A percentile compares a stretch with the other conserved stretches of the same genome.
Conservation (phyloP, 148 eudicot genomes). For the Cornus suecica region DNA sequence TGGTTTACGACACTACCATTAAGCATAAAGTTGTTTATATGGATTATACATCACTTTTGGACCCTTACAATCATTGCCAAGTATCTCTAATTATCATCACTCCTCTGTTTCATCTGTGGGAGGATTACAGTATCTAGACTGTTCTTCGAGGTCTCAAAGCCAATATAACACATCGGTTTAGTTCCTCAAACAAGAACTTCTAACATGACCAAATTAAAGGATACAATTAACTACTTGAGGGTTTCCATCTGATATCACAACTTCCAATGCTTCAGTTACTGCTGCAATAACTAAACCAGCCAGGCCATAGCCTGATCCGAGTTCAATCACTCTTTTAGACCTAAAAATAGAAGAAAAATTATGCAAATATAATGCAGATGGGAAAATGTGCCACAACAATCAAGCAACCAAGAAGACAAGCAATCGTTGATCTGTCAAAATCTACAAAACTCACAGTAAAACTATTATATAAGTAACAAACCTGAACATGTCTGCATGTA, state of each 20-base stretch:
- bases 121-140: neutral
- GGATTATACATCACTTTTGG: neutral
- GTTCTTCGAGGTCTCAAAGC: neutral
- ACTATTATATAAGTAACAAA: slow-evolving; percentile 10
- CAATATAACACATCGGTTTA: neutral
- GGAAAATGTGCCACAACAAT: neutral
- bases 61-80: neutral
- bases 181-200: neutral
- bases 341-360: slow-evolving; percentile 25
- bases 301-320: slow-evolving; percentile 89
- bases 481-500: slow-evolving; percentile 70
- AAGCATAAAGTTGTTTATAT: neutral
- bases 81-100: neutral
- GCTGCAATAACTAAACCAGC: slow-evolving; percentile 81
- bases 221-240: slow-evolving; percentile 98
- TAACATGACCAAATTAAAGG: slow-evolving; percentile 36
- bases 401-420: slow-evolving; percentile 1
- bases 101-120: neutral
- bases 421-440: neutral
- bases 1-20: neutral
- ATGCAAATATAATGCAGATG: neutral
- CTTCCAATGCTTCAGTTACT: slow-evolving; percentile 67
- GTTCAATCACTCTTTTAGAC: slow-evolving; percentile 71
- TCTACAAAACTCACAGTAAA: neutral
- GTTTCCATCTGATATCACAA: slow-evolving; percentile 90